phyloP scores from a whole-genome alignment of 306 rosid genomes.

The Vicia faba region DNA sequence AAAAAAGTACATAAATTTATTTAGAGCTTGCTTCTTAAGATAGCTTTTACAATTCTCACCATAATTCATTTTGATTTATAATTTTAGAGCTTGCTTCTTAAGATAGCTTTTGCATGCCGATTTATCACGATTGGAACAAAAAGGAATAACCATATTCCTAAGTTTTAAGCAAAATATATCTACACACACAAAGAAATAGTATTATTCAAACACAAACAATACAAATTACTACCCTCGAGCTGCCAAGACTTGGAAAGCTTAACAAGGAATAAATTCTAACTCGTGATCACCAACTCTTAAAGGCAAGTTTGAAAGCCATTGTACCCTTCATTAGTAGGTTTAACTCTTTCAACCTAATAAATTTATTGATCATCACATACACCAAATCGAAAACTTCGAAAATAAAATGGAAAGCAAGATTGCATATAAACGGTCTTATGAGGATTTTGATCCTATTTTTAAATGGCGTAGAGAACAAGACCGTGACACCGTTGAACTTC shows the following conservation, averaged over 20 bases:
- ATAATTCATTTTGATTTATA: not conserved
- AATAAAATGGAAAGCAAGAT: conserved; percentile 43
- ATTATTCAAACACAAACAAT: not conserved
- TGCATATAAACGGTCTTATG: conserved; percentile 35
- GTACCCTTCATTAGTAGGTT: not conserved
- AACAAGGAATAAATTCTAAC: conserved; percentile 44
- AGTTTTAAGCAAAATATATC: not conserved
- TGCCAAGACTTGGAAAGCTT: conserved; percentile 33
- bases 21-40: too few relatives aligned
- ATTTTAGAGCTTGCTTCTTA: conserved; percentile 27
- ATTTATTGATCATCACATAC: not conserved
- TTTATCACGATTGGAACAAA: conserved; percentile 37
- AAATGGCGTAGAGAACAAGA: conserved; percentile 42
- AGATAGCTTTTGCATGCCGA: conserved; percentile 28
- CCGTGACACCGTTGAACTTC: conserved; percentile 48
- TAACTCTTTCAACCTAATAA: conserved; percentile 14
- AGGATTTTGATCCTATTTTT: conserved; percentile 48
- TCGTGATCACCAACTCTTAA: conserved; percentile 19
- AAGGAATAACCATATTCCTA: conserved; percentile 32
- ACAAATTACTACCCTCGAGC: not conserved
- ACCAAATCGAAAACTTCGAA: not conserved
- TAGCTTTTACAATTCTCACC: too few relatives aligned
- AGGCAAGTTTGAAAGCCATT: conserved; percentile 32
- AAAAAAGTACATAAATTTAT: too few relatives aligned
- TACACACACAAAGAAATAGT: conserved; percentile 20